Evolutionary conservation across 345 rosid species (phyloP).

Genomic region (Pseudoturritis turrita): DNA sequence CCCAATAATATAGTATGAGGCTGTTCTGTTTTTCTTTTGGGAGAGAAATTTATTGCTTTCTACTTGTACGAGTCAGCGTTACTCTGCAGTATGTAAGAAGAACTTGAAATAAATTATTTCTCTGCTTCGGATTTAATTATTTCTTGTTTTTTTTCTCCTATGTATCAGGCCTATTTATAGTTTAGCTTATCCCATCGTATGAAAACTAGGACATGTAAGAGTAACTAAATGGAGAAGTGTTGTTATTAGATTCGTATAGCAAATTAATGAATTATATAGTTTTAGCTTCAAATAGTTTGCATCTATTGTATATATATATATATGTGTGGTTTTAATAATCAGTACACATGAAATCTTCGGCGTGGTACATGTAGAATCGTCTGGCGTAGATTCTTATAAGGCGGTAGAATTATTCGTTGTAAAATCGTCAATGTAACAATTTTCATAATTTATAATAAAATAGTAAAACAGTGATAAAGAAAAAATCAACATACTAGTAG

Average conservation of each 20-base stretch:
- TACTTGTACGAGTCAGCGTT: constrained; percentile 7
- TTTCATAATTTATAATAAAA: no score
- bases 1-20: background rate
- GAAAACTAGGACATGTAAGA: background rate
- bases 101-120: background rate
- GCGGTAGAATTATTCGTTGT: no score
- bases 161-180: background rate
- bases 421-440: no score
- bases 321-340: background rate
- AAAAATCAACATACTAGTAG: no score
- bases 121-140: background rate
- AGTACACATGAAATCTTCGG: no score
- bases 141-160: background rate
- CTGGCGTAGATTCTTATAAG: no score
- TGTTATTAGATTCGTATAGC: background rate
- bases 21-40: background rate
- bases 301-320: background rate
- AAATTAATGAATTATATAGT: background rate
- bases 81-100: background rate
- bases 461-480: no score
- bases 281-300: background rate
- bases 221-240: background rate
- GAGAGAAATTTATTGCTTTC: constrained; percentile 10
- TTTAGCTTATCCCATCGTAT: background rate
- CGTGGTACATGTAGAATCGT: no score